Conservation (phyloP, 371 early-diverging fungal species). For the Mucor plumbeus region DNA sequence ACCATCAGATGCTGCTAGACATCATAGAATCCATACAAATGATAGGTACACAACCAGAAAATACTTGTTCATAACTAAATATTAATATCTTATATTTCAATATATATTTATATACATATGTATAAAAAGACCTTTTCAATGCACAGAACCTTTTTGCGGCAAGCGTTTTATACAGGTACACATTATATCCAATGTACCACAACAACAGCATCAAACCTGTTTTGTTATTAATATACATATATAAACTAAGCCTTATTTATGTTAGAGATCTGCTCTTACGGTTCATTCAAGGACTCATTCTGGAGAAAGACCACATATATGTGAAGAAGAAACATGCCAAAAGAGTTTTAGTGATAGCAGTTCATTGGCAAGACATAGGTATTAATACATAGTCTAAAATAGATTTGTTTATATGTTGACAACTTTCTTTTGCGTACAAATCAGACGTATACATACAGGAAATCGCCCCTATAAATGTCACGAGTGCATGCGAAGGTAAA, state of each 20-base stretch:
- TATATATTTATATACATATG: too few species aligned
- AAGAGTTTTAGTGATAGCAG: conserved; percentile 71
- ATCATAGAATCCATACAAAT: conserved; percentile 79
- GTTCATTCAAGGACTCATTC: conserved; percentile 82
- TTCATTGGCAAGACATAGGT: conserved; percentile 55
- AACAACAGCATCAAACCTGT: conserved; percentile 8
- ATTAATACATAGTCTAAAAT: neutral
- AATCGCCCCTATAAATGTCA: conserved; percentile 72
- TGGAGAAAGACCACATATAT: conserved; percentile 79
- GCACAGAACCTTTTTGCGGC: conserved; percentile 66
- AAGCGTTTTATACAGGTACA: conserved; percentile 77
- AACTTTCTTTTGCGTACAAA: neutral
- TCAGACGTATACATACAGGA: conserved; percentile 74
- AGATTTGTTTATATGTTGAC: neutral
- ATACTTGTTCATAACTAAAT: neutral
- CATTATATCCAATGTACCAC: conserved; percentile 1
- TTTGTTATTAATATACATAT: conserved; percentile 6
- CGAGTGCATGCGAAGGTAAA: conserved; percentile 16
- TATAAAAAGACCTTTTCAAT: conserved; percentile 63
- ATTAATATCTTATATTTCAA: neutral
- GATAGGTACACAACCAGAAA: conserved; percentile 41
- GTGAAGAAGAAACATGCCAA: conserved; percentile 65
- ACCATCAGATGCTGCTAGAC: conserved; percentile 77
- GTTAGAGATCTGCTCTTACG: conserved; percentile 73
- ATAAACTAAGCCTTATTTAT: conserved; percentile 3